Conservation (phyloP, 345 rosid species). For the Rubroshorea leprosula region DNA sequence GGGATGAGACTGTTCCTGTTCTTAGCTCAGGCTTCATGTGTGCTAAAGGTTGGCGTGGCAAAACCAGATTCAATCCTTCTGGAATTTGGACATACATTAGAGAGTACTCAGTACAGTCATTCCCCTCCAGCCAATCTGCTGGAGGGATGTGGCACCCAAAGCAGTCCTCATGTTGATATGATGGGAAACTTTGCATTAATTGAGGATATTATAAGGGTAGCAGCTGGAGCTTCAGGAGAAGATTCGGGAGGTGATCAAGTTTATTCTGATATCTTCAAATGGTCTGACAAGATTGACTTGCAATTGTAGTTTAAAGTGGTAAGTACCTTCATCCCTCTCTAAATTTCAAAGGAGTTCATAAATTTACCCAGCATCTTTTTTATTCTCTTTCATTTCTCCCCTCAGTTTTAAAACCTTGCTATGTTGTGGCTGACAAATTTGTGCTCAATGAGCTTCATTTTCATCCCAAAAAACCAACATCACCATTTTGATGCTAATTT, state of each 20-base stretch:
- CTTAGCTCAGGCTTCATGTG: conserved; percentile 91
- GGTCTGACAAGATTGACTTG: conserved; percentile 76
- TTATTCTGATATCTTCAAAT: conserved; percentile 68
- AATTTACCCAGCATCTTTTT: too few species aligned
- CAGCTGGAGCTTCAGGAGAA: conserved; percentile 78
- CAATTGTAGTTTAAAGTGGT: conserved; percentile 47
- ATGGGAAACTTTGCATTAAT: conserved; percentile 96
- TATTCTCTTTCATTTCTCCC: too few species aligned
- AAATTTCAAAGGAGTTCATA: too few species aligned
- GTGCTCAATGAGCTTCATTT: too few species aligned
- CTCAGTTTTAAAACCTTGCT: too few species aligned
- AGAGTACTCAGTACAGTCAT: conserved; percentile 81
- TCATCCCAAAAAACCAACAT: too few species aligned
- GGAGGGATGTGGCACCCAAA: conserved; percentile 89
- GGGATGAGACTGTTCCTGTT: conserved; percentile 91
- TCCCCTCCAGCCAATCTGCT: conserved; percentile 80
- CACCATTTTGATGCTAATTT: too few species aligned
- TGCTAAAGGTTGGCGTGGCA: conserved; percentile 95
- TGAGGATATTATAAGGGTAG: conserved; percentile 79
- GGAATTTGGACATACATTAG: conserved; percentile 65
- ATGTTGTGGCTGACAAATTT: too few species aligned
- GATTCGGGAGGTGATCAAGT: conserved; percentile 83
- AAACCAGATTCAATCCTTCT: conserved; percentile 85
- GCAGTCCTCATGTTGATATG: conserved; percentile 89
- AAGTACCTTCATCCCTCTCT: too few species aligned